Base-by-base conservation (phyloP, 331 rosid species). In the Quercus lobata region DNA sequence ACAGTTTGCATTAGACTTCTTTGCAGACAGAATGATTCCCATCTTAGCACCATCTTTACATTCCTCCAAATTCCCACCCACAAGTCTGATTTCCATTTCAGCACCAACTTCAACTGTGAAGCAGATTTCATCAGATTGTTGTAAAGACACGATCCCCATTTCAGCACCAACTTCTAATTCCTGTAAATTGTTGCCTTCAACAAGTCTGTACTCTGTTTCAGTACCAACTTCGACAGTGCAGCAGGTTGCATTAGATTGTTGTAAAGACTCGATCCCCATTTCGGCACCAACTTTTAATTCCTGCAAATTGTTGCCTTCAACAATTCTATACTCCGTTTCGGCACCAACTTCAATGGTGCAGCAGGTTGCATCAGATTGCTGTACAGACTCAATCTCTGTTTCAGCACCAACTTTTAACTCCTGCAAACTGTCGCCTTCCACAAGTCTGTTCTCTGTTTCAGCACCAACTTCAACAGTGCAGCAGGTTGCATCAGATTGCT, bases 1-100 rank as follows among this genome's bases (percentile, higher is more conserved):
- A 70, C 55, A 46, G 78, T 74, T 84, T 71, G 58, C 87, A 76
- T 61, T 57, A 6, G 73, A 72, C 63, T 78, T 78, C 76, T 72
- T 71, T 46, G 71, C 72, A 62, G 22, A 24, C 73, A 71, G 68
- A 8, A 65, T 57, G 24, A 74, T 72, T 81, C 83, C 54, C 75
- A 77, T 60, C 73, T 30, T 15, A 46, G 69, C 35, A 73, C 73
- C 74, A 34, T 55, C 73, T 71, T 44, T 58, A 70, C 60, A 57
- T 80, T 87, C 90, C 68, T 46, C 80, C 81, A 76, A 46, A 57
- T 29, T 73, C 65, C 65, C 85, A 18, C 73, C 79, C 24, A 60
- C 24, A n/a, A 54, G 73, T 53, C 82, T 68, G 52, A 7, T 78
- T 81, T 16, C 70, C 18, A 25, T 9, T 63, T 35, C 57, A 25